Evolutionary conservation across 140 eudicot species (phyloP).

Genomic region (Artemisia princeps): DNA sequence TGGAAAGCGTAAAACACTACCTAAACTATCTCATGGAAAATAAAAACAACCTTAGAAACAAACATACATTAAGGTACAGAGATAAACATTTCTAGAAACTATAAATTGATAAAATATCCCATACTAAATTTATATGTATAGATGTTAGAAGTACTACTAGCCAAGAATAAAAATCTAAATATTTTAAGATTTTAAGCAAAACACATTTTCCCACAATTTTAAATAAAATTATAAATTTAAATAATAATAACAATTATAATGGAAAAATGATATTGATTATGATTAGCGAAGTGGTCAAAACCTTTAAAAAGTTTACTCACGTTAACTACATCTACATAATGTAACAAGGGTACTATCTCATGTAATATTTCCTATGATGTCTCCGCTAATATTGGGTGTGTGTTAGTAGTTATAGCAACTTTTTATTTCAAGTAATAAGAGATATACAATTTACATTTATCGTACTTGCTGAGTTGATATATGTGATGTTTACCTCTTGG

Average conservation of each 20-base stretch:
- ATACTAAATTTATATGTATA: too few species aligned
- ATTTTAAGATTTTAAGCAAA: background rate
- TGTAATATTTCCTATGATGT: slow-evolving; percentile 2
- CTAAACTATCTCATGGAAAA: background rate
- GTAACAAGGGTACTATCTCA: background rate
- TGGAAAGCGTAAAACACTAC: background rate
- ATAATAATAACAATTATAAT: background rate
- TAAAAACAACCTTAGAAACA: background rate
- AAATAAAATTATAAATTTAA: background rate
- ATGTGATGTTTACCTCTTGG: slow-evolving; percentile 52
- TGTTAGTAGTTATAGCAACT: slow-evolving; percentile 1
- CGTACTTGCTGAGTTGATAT: background rate
- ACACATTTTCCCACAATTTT: background rate
- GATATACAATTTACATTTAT: background rate
- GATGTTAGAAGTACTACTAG: too few species aligned
- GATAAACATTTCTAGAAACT: too few species aligned
- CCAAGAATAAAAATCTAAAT: too few species aligned
- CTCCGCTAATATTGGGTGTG: background rate
- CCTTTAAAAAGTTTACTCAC: background rate
- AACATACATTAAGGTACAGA: background rate
- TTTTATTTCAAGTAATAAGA: background rate
- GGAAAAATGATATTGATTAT: too few species aligned
- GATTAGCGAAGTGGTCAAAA: background rate
- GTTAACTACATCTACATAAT: background rate
- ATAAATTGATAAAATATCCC: too few species aligned